phyloP scores from a whole-genome alignment of 1,284 basidiomycete species.

The Sporisorium iseilematis-ciliati region DNA sequence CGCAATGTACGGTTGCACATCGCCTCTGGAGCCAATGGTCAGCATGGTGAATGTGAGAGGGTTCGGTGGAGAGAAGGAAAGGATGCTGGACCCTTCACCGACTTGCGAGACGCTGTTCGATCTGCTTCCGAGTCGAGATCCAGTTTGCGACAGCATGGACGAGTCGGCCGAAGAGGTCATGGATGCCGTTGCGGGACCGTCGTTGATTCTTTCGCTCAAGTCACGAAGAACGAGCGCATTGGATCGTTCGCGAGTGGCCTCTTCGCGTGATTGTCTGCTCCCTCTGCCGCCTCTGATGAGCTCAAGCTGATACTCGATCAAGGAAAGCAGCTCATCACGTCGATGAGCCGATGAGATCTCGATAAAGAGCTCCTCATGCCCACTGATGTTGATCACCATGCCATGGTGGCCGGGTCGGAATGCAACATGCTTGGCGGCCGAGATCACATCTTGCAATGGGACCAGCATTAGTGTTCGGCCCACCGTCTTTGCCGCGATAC shows the following conservation, averaged over 20 bases:
- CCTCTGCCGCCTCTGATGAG: constrained; percentile 17
- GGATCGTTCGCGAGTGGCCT: constrained; percentile 38
- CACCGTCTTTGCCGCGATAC: constrained; percentile 55
- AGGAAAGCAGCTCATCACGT: constrained; percentile 79
- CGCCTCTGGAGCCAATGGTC: constrained; percentile 90
- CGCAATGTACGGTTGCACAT: constrained; percentile 87
- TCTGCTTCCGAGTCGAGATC: constrained; percentile 12
- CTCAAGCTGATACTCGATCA: constrained; percentile 79
- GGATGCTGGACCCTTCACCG: constrained; percentile 38
- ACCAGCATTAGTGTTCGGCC: constrained; percentile 83
- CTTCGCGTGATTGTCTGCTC: constrained; percentile 21
- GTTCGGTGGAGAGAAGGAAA: constrained; percentile 44
- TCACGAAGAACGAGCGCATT: constrained; percentile 57
- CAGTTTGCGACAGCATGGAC: constrained; percentile 29
- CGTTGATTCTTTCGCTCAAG: constrained; percentile 55
- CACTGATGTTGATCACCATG: constrained; percentile 88
- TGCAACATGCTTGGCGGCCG: constrained; percentile 85
- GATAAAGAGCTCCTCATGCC: constrained; percentile 95
- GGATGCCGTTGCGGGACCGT: constrained; percentile 24
- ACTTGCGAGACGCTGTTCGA: constrained; percentile 27
- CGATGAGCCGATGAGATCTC: constrained; percentile 86
- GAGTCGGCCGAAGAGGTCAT: constrained; percentile 37
- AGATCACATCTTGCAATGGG: constrained; percentile 87
- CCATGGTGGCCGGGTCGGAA: constrained; percentile 90
- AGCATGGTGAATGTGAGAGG: constrained; percentile 78